Evolutionary conservation across 306 rosid species (phyloP).

Genomic region (Phaseolus lunatus): DNA sequence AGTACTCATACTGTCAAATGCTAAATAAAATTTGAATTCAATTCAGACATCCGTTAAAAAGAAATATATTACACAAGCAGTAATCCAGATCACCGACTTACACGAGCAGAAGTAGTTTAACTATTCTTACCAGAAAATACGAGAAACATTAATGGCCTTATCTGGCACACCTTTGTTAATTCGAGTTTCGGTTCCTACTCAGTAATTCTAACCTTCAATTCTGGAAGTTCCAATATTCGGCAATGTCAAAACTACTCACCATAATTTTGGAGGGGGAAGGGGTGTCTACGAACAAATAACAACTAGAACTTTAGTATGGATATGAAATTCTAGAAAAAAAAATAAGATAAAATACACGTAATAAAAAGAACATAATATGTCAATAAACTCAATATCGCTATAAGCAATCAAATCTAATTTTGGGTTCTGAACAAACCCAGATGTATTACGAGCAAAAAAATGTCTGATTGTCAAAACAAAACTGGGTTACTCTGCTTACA

Average conservation of each 20-base stretch:
- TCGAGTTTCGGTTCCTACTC: too few species aligned
- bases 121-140: too few species aligned
- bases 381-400: neutral
- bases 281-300: too few species aligned
- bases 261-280: too few species aligned
- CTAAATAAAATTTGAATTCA: too few species aligned
- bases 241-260: too few species aligned
- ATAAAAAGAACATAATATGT: neutral
- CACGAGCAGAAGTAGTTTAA: too few species aligned
- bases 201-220: too few species aligned
- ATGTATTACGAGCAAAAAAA: conserved; percentile 43
- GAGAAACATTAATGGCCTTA: too few species aligned
- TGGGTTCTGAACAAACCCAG: neutral
- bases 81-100: neutral
- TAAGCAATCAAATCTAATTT: neutral
- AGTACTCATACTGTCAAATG: neutral
- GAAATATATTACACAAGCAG: neutral
- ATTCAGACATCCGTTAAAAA: too few species aligned
- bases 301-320: neutral
- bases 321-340: neutral
- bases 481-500: conserved; percentile 39
- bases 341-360: neutral
- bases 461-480: conserved; percentile 37
- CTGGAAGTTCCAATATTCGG: too few species aligned
- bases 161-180: too few species aligned